phyloP scores from a whole-genome alignment of 441 rosid genomes.

The Populus tomentosa region DNA sequence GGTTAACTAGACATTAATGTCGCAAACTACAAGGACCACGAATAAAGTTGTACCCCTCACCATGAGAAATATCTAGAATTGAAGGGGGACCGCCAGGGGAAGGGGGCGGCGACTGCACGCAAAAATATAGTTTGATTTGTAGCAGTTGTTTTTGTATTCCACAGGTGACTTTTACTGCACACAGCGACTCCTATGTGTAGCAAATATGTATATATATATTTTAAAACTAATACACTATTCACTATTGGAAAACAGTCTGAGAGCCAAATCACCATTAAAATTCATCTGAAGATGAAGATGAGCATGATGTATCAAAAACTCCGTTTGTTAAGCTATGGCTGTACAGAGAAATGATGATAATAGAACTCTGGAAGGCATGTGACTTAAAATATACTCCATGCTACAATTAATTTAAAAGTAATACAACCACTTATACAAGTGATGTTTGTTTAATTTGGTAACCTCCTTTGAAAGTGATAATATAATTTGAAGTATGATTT shows the following conservation, averaged over 20 bases:
- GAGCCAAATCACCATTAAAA: neutral
- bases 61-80: no score
- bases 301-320: neutral
- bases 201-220: no score
- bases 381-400: slow-evolving; percentile 30
- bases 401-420: slow-evolving; percentile 28
- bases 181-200: no score
- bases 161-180: no score
- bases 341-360: neutral
- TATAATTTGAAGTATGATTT: slow-evolving; percentile 11
- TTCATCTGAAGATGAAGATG: neutral
- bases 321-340: neutral
- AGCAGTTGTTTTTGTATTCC: no score
- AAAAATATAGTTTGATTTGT: no score
- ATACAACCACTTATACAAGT: slow-evolving; percentile 15
- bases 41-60: no score
- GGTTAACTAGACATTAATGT: no score
- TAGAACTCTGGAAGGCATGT: slow-evolving; percentile 15
- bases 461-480: slow-evolving; percentile 20
- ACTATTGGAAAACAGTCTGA: neutral
- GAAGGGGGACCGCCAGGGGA: neutral
- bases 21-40: no score
- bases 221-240: neutral
- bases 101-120: no score
- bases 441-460: slow-evolving; percentile 16